Conservation (phyloP, 1,284 basidiomycete species). For the Ustilago trichophora region DNA sequence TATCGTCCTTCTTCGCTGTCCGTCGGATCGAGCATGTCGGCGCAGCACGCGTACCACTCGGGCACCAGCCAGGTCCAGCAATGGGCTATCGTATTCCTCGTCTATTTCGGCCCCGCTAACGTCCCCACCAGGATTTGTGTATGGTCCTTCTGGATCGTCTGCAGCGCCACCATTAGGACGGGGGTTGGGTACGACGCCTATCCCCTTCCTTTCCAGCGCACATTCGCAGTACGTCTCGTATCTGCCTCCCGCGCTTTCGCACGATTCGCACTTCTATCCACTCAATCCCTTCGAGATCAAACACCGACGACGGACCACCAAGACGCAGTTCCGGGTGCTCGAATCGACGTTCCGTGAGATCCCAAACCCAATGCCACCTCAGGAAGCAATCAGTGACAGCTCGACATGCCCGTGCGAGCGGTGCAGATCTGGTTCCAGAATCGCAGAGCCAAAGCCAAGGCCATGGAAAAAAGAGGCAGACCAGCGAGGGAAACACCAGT, state of each 20-base stretch:
- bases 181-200: constrained; percentile 3
- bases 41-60: constrained; percentile 4
- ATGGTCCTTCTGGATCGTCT: constrained; percentile 11
- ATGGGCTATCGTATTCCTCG: not conserved
- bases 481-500: not conserved
- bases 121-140: constrained; percentile 14
- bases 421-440: constrained; percentile 62
- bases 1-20: constrained; percentile 15
- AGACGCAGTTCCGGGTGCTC: constrained; percentile 56
- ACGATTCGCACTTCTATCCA: constrained; percentile 37
- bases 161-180: not conserved
- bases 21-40: constrained; percentile 1
- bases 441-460: constrained; percentile 57
- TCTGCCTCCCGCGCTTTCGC: constrained; percentile 8
- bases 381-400: constrained; percentile 52
- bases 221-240: constrained; percentile 34
- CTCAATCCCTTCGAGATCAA: constrained; percentile 61
- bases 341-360: constrained; percentile 56
- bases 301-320: constrained; percentile 57
- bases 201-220: not conserved
- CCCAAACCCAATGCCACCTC: constrained; percentile 54
- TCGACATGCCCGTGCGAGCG: constrained; percentile 55
- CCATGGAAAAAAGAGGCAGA: constrained; percentile 40
- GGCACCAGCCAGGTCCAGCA: not conserved
- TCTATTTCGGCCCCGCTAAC: not conserved